Conservation (phyloP, 2,329 filamentous ascomycete genomes). For the Fusarium kyushuense region DNA sequence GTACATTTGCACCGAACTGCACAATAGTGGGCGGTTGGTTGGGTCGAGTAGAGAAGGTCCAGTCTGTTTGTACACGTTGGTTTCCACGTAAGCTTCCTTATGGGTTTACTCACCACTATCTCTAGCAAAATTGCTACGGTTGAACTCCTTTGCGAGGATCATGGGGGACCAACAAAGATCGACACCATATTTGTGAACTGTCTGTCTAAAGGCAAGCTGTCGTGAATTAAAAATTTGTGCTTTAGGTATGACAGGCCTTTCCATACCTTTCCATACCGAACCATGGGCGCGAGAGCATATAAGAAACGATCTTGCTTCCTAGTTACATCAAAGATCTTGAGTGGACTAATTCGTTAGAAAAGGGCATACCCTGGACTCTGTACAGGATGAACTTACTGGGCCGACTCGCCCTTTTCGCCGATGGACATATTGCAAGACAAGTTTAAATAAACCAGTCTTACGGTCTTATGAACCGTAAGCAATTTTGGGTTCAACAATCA, state of each 20-base stretch:
- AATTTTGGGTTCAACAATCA: background rate
- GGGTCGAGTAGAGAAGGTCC: slow-evolving; percentile 68
- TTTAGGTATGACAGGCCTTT: background rate
- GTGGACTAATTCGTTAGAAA: slow-evolving; percentile 58
- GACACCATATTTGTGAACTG: slow-evolving; percentile 72
- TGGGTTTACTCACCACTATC: slow-evolving; percentile 63
- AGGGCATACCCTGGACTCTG: slow-evolving; percentile 38
- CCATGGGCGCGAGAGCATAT: slow-evolving; percentile 75
- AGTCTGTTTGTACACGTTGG: slow-evolving; percentile 57
- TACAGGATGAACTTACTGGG: slow-evolving; percentile 38
- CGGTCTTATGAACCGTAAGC: background rate
- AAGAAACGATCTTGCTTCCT: slow-evolving; percentile 65
- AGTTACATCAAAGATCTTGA: slow-evolving; percentile 69
- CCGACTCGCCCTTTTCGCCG: slow-evolving; percentile 33
- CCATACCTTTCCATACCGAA: slow-evolving; percentile 70
- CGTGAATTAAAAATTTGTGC: slow-evolving; percentile 12
- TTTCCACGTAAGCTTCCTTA: background rate
- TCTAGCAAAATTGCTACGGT: slow-evolving; percentile 69
- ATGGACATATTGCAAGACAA: slow-evolving; percentile 30
- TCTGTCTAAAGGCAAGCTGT: slow-evolving; percentile 76
- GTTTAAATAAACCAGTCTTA: background rate
- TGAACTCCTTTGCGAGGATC: slow-evolving; percentile 77
- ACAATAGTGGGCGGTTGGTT: slow-evolving; percentile 71
- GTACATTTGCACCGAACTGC: slow-evolving; percentile 74
- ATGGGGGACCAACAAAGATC: slow-evolving; percentile 80